Percentiles rank a stretch among this genome's conserved stretches.
These are phyloP conservation scores for Colletotrichum salicis DNA, from an alignment of 2,329 filamentous ascomycete genomes.

Conservation along the genomic window DNA sequence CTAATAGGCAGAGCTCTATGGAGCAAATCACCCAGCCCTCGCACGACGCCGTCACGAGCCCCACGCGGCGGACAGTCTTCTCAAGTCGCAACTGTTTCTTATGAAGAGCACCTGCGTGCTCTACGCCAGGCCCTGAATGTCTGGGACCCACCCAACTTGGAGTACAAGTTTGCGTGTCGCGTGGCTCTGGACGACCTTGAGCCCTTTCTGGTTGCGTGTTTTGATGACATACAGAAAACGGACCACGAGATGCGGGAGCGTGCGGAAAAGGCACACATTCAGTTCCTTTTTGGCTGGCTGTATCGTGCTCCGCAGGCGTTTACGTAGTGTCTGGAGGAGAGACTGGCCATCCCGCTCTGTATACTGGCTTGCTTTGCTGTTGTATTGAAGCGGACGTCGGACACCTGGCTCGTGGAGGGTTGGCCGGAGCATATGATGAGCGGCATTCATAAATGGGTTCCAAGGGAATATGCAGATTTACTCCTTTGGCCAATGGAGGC, in stretches of 20 bases:
- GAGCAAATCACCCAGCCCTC: no score
- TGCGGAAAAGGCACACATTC: background rate
- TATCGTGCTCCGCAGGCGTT: background rate
- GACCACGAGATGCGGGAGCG: background rate
- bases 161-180: background rate
- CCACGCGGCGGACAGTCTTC: background rate
- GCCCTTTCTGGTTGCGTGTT: background rate
- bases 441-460: background rate
- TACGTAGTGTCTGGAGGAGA: background rate
- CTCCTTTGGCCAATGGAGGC: no score
- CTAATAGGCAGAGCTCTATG: no score
- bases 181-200: background rate
- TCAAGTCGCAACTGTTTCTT: background rate
- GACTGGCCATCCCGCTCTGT: background rate
- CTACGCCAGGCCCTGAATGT: no score
- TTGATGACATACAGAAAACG: background rate
- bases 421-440: constrained; percentile 1
- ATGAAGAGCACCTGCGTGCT: background rate
- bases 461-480: no score
- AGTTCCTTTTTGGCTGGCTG: constrained; percentile 1
- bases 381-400: background rate
- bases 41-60: background rate
- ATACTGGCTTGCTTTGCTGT: background rate
- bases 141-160: no score
- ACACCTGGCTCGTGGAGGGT: background rate